Conservation (phyloP, 768 basidiomycete species). For the Mycena venus region DNA sequence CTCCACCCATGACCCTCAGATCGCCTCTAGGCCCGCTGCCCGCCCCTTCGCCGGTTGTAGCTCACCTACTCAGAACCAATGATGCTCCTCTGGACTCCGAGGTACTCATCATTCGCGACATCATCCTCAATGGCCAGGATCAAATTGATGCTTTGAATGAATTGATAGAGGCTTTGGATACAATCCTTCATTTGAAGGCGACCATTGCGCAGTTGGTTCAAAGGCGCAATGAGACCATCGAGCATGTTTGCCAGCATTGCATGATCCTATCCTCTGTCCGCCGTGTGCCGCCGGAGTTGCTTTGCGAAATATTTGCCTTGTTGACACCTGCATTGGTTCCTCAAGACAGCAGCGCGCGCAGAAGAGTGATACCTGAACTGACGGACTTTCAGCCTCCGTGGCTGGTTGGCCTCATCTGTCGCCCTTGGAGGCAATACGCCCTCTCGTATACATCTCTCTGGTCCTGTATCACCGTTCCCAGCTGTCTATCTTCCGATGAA, state of each 20-base stretch:
- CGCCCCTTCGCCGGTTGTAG: neutral
- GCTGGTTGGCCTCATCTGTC: neutral
- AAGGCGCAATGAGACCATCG: neutral
- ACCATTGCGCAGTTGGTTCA: neutral
- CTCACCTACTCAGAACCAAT: neutral
- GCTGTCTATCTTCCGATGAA: neutral
- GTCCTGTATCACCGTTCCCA: neutral
- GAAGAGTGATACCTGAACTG: too few species aligned
- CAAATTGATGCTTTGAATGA: neutral
- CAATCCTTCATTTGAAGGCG: neutral
- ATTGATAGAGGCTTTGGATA: neutral
- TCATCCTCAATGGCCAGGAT: neutral
- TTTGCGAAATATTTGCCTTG: neutral
- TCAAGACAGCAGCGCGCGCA: neutral
- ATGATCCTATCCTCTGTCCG: neutral
- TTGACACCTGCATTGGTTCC: too few species aligned
- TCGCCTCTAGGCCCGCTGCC: neutral
- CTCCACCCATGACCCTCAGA: neutral
- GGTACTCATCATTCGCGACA: neutral
- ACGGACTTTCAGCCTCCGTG: neutral
- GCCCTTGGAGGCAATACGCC: neutral
- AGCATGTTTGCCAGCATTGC: neutral
- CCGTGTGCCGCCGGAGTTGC: neutral
- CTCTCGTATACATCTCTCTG: too few species aligned
- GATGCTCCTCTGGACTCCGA: neutral